A percentile compares a stretch with the other conserved stretches of the same genome.
Conservation (phyloP, 2,329 filamentous ascomycete species). For the Mycogone perniciosa region DNA sequence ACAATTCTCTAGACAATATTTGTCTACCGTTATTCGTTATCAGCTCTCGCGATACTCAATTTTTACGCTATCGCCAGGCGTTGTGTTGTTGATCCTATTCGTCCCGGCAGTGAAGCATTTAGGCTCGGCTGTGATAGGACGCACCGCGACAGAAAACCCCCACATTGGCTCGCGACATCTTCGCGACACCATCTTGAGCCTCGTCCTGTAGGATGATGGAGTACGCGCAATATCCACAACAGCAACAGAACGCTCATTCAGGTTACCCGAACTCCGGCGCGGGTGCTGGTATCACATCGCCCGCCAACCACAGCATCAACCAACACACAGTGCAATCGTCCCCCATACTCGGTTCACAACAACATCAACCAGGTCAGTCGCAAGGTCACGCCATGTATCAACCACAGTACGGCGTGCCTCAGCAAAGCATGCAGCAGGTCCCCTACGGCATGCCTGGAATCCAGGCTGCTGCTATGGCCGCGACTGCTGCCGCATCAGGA, state of each 20-base stretch:
- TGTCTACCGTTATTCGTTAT: constrained; percentile 20
- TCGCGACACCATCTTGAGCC: constrained; percentile 20
- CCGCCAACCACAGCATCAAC: constrained; percentile 63
- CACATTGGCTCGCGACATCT: constrained; percentile 15
- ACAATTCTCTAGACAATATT: constrained; percentile 21
- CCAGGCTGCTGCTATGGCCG: constrained; percentile 86
- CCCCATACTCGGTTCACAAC: constrained; percentile 73
- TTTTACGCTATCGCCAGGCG: constrained; percentile 7
- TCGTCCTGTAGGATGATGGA: constrained; percentile 55
- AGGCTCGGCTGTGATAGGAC: constrained; percentile 11
- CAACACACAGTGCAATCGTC: constrained; percentile 66
- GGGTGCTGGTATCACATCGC: constrained; percentile 62
- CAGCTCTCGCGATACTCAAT: constrained; percentile 7
- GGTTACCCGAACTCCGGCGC: constrained; percentile 55
- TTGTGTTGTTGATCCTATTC: constrained; percentile 15
- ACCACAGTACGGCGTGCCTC: constrained; percentile 66
- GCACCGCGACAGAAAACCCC: constrained; percentile 18
- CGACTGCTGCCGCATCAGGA: constrained; percentile 84
- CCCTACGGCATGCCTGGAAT: constrained; percentile 72
- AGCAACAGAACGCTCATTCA: constrained; percentile 59
- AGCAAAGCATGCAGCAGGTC: constrained; percentile 60
- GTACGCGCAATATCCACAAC: constrained; percentile 67
- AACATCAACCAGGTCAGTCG: constrained; percentile 52
- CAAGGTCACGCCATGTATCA: constrained; percentile 73
- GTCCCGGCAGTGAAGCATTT: constrained; percentile 9